Conservation (phyloP, 208 protist genomes). For the Leishmania martiniquensis region DNA sequence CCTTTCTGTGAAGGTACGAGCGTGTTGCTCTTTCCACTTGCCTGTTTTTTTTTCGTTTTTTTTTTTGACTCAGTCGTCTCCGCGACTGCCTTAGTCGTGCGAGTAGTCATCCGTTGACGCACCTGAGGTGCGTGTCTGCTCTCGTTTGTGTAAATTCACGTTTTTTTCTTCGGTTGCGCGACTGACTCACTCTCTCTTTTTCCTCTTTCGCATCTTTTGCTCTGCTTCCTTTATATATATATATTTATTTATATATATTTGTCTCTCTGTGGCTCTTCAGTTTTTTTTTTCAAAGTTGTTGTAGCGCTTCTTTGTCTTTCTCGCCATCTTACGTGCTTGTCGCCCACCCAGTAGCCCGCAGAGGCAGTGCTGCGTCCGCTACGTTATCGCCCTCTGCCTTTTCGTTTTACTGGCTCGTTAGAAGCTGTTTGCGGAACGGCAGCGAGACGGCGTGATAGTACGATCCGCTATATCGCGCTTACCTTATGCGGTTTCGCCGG, state of each 20-base stretch:
- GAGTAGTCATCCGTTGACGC: not conserved
- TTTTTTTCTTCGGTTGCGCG: not conserved
- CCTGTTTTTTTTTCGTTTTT: not conserved
- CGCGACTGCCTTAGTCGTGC: not conserved
- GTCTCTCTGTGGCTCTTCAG: not conserved
- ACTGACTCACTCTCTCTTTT: constrained; percentile 5
- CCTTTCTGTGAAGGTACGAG: no score
- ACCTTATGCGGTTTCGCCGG: not conserved
- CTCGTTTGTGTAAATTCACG: not conserved
- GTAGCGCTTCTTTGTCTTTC: not conserved
- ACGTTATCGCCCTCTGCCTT: not conserved
- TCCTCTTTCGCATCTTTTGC: constrained; percentile 3
- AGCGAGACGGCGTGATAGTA: not conserved
- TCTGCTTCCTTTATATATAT: not conserved
- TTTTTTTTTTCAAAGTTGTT: no score
- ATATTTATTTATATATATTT: not conserved
- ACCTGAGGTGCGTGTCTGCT: not conserved
- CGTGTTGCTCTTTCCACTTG: not conserved
- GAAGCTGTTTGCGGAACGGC: not conserved
- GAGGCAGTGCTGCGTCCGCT: not conserved
- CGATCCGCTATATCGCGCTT: not conserved
- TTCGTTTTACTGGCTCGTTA: not conserved
- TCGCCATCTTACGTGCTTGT: not conserved
- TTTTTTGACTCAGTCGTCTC: not conserved
- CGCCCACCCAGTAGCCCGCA: not conserved